Conservation (phyloP, 805 yeast species). For the Starmera amethionina region DNA sequence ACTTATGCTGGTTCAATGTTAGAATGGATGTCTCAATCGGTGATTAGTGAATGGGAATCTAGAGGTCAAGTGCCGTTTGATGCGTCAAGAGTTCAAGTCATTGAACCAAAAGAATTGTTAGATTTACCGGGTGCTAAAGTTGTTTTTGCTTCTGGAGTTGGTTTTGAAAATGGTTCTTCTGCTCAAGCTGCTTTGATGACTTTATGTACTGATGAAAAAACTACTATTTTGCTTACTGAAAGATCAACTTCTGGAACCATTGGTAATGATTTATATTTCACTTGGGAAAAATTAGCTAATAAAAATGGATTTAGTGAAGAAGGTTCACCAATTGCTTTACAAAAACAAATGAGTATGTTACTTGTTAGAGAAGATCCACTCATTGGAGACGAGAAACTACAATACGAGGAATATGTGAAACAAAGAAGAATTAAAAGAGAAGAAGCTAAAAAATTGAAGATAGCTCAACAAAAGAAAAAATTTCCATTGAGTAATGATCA, state of each 20-base stretch:
- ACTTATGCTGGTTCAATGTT: slow-evolving; percentile 81
- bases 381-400: slow-evolving; percentile 37
- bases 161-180: slow-evolving; percentile 52
- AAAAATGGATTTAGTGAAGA: slow-evolving; percentile 38
- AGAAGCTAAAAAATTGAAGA: slow-evolving; percentile 20
- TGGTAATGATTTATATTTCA: slow-evolving; percentile 37
- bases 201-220: slow-evolving; percentile 54
- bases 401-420: slow-evolving; percentile 36
- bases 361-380: slow-evolving; percentile 38
- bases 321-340: slow-evolving; percentile 49
- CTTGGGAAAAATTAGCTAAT: slow-evolving; percentile 41
- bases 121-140: slow-evolving; percentile 63
- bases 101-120: slow-evolving; percentile 45
- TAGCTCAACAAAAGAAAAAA: slow-evolving; percentile 16
- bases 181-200: slow-evolving; percentile 41
- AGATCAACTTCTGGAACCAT: slow-evolving; percentile 38
- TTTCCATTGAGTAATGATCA: slow-evolving; percentile 2
- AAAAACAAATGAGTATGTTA: slow-evolving; percentile 31
- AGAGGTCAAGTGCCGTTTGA: slow-evolving; percentile 73
- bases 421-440: slow-evolving; percentile 32
- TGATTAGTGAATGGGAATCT: slow-evolving; percentile 78
- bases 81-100: slow-evolving; percentile 48
- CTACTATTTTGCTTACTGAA: slow-evolving; percentile 71
- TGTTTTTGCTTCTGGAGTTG: slow-evolving; percentile 66
- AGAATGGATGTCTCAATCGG: slow-evolving; percentile 92